Base-by-base conservation (phyloP, 1,284 basidiomycete species). In the Cutaneotrichosporon sp. region DNA sequence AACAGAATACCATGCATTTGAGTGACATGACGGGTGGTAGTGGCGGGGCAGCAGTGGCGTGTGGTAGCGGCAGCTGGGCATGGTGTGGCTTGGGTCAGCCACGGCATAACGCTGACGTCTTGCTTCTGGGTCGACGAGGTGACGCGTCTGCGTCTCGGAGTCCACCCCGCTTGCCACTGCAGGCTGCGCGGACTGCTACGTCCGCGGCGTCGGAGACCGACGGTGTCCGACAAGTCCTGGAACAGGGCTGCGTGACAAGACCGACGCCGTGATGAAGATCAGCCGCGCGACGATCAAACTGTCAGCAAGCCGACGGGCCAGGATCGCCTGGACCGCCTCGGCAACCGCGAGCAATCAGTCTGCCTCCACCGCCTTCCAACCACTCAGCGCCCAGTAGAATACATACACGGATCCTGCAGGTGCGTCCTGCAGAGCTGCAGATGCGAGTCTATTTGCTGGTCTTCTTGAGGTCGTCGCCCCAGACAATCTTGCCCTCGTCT, bases 401-500 rank as follows among this genome's bases (percentile, higher is more conserved):
- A 42, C 38, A 42, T 42, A 42, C 38, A 42, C 38, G 24, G 45
- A 47, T 24, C 45, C 45, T 25, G 20, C 45, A 46, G 20, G 20
- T 22, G 45, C 27, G 47, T 50, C 25, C 25, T 31, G 25, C 25
- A 29, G 43, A 20, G 10, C 20, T 46, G 46, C 25, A 29, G 25
- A 50, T 50, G 47, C 14, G 25, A n/a, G 47, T 42, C 46, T 57
- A 57, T 33, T 57, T 50, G n/a, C n/a, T n/a, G 16, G 27, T 29
- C 52, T 59, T 60, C 47, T 64, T 58, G 36, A 64, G 56, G 14
- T 64, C 56, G 50, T 62, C 60, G 27, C 59, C 69, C 69, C 69
- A 70, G 2, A 70, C 64, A 25, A 70, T 53, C 59, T 68, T 67
- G 59, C 59, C 67, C 16, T 67, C 62, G 3, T 67, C 67, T 5